phyloP scores from a whole-genome alignment of 345 rosid species.

The Kandelia obovata region DNA sequence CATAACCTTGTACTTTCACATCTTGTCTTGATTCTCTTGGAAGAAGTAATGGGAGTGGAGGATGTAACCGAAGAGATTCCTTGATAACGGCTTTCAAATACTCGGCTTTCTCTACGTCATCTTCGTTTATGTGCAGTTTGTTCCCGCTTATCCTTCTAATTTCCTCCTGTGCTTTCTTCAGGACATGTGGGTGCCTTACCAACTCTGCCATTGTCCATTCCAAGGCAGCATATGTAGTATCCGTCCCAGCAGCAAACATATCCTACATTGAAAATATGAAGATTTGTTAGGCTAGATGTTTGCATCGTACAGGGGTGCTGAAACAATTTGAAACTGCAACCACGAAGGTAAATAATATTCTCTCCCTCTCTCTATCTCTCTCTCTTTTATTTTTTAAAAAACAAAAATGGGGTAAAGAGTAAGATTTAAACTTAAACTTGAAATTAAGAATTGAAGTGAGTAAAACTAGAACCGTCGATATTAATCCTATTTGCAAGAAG shows the following conservation, averaged over 20 bases:
- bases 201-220: conserved; percentile 46
- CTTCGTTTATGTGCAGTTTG: conserved; percentile 4
- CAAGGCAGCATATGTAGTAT: conserved; percentile 29
- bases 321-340: too few species aligned
- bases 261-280: conserved; percentile 15
- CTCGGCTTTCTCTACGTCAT: conserved; percentile 13
- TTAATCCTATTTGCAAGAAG: too few species aligned
- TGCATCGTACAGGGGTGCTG: too few species aligned
- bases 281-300: too few species aligned
- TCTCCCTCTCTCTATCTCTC: too few species aligned
- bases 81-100: conserved; percentile 39
- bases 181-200: conserved; percentile 27
- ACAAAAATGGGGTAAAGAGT: too few species aligned
- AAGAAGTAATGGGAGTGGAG: conserved; percentile 36
- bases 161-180: conserved; percentile 26
- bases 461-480: too few species aligned
- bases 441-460: too few species aligned
- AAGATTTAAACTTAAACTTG: too few species aligned
- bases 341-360: too few species aligned
- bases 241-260: conserved; percentile 38
- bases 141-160: conserved; percentile 7
- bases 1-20: conserved; percentile 24
- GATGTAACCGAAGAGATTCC: conserved; percentile 35
- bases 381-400: not conserved
- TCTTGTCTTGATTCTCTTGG: conserved; percentile 26